Conservation (phyloP, 305 asterid species). For the Solanum chacoense region DNA sequence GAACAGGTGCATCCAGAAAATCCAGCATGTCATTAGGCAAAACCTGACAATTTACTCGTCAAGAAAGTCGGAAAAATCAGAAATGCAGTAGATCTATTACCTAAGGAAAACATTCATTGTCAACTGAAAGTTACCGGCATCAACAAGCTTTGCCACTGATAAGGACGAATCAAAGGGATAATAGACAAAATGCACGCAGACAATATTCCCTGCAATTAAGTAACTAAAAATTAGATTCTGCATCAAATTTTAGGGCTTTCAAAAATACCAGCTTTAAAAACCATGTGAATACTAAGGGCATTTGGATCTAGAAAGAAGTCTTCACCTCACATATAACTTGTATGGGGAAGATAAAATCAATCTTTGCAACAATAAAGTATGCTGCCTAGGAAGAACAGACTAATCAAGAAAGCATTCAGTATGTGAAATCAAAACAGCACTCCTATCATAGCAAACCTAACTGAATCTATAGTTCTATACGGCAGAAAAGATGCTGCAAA, state of each 20-base stretch:
- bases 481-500: neutral
- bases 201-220: constrained; percentile 67
- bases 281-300: neutral
- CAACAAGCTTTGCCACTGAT: constrained; percentile 96
- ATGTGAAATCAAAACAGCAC: neutral
- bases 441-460: neutral
- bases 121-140: constrained; percentile 67
- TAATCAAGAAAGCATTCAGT: constrained; percentile 4
- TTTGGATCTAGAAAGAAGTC: neutral
- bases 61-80: neutral
- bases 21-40: constrained; percentile 98
- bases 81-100: neutral
- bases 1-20: constrained; percentile 98
- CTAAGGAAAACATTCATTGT: neutral
- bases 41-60: constrained; percentile 43
- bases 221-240: neutral
- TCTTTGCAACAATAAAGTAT: neutral
- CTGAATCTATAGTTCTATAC: neutral
- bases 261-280: neutral
- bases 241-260: neutral
- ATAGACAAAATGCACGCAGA: constrained; percentile 78
- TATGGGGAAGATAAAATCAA: neutral
- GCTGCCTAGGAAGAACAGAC: neutral
- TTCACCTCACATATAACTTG: neutral
- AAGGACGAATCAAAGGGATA: constrained; percentile 94